Base-by-base conservation (phyloP, 208 protist genomes). In the Leptomonas pyrrhocoris region DNA sequence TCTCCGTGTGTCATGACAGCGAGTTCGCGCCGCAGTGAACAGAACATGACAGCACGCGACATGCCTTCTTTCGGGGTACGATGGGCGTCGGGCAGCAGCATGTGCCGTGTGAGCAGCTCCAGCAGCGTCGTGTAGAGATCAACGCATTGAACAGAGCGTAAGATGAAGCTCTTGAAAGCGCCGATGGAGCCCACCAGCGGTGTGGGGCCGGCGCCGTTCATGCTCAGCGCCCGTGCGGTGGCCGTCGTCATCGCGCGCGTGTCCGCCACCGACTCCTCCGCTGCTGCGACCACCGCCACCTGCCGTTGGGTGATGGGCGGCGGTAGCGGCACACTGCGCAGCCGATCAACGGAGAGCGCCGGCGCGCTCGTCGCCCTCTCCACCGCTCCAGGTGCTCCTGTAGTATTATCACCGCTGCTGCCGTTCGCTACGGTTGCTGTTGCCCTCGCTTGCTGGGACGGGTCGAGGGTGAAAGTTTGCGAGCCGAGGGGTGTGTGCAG, bases 141-240 rank as follows among this genome's bases (percentile, higher is more conserved):
- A 4, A 75, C 78, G 34, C 74, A 81, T 69, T 87, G 78, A 11
- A 87, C 64, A 13, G 78, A 73, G 30, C 73, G 77, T 2, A 87
- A 46, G 21, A 73, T 54, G 49, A 70, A 81, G 34, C 55, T 57
- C 42, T 68, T 71, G 19, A 56, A 57, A 8, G 62, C 13, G 2
- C n/a, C 49, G 27, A 68, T 49, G 18, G 58, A 36, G 5, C 31
- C 34, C 18, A 56, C 30, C 16, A 71, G 45, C 40, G 19, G 43
- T 3, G 40, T 36, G 34, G 38, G 12, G 7, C 28, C 3, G 6
- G 58, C 30, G 31, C 53, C n/a, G 27, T 40, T 28, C 36, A 55
- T 19, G 21, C 48, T 23, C 34, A 34, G 31, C 46, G 50, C 25
- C 23, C 6, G 49, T 7, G 27, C 9, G 5, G 5, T 18, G n/a